Percentiles rank a stretch among this genome's conserved stretches.
Evolutionary conservation across 2,329 filamentous ascomycete genomes (phyloP).

Genomic region (Talaromyces sp.): DNA sequence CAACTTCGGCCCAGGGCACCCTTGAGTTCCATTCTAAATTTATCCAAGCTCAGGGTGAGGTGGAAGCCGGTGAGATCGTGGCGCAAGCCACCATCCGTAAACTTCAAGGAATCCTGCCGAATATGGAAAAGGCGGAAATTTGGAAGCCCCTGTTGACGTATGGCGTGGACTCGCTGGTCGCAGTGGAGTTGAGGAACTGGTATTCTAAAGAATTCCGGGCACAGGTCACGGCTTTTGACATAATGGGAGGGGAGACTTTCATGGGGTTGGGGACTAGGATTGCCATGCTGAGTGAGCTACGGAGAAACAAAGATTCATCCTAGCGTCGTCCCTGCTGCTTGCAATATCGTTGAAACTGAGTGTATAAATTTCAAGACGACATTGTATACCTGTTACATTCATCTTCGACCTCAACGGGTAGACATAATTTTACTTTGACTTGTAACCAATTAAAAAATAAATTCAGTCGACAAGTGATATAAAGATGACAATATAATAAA

Average conservation of each 20-base stretch:
- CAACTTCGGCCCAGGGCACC: background rate
- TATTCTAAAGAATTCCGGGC: slow-evolving; percentile 10
- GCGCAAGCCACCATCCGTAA: background rate
- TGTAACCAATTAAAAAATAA: background rate
- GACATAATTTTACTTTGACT: background rate
- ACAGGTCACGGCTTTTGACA: background rate
- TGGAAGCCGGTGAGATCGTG: background rate
- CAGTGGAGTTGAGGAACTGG: slow-evolving; percentile 17
- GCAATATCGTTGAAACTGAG: background rate
- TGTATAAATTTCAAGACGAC: background rate
- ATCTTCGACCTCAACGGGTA: background rate
- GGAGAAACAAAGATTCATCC: background rate
- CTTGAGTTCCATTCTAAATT: background rate
- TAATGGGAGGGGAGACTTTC: background rate
- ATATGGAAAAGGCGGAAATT: background rate
- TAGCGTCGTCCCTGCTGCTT: background rate
- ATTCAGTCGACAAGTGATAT: no score
- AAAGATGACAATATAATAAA: background rate
- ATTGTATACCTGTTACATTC: background rate
- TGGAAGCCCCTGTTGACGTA: background rate
- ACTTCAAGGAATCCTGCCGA: background rate
- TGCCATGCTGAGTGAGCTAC: background rate
- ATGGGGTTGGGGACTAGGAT: background rate
- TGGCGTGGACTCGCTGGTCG: slow-evolving; percentile 13
- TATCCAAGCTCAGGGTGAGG: background rate